These are phyloP conservation scores for Triglochin maritima DNA, from an alignment of 106 monocot species.

Conservation along the genomic window DNA sequence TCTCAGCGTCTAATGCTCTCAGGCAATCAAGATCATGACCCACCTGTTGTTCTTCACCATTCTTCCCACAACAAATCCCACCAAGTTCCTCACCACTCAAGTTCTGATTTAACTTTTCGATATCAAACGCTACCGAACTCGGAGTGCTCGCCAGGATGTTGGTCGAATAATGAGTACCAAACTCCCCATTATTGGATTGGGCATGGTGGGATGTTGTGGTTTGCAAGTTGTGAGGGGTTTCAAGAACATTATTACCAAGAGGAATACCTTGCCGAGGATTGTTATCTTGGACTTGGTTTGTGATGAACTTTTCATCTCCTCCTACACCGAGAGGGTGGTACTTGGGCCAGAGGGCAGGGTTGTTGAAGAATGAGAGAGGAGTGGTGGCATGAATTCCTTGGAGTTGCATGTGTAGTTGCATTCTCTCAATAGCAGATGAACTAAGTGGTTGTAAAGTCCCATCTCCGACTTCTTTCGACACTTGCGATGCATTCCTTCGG, in stretches of 20 bases:
- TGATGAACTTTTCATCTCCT: neutral
- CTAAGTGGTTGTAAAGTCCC: constrained; percentile 2
- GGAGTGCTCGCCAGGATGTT: neutral
- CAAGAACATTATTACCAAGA: neutral
- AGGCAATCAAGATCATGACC: constrained; percentile 2
- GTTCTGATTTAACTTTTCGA: neutral
- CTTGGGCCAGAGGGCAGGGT: constrained; percentile 8
- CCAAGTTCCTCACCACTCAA: neutral
- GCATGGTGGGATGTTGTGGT: neutral
- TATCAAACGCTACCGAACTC: neutral
- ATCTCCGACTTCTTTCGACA: neutral
- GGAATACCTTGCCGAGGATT: neutral
- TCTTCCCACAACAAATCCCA: neutral
- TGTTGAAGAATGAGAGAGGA: constrained; percentile 10
- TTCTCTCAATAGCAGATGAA: constrained; percentile 15
- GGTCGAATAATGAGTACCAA: neutral
- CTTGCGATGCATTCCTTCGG: constrained; percentile 1
- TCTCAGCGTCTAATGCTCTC: neutral
- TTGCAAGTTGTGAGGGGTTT: neutral
- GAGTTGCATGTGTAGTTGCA: constrained; percentile 19
- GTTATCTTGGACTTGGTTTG: neutral
- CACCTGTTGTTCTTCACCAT: neutral
- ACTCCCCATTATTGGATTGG: neutral
- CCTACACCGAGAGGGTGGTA: neutral
- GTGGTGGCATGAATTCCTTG: neutral